Conservation (phyloP, 495 filamentous ascomycete genomes). For the Podospora pseudocomata region DNA sequence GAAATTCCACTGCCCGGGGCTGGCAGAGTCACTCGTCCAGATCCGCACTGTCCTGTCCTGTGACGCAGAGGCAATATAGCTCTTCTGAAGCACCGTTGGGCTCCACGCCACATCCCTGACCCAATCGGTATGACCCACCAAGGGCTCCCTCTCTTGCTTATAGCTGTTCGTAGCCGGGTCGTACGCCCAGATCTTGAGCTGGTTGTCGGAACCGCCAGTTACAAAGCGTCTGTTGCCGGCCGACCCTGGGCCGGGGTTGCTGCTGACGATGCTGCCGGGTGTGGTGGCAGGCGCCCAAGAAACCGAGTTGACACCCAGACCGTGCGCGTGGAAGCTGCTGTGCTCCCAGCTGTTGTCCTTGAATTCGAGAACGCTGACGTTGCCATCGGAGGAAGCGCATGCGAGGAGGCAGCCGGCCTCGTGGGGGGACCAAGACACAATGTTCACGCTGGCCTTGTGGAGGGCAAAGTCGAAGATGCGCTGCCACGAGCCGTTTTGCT, state of each 20-base stretch:
- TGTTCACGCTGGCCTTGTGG: slow-evolving; percentile 93
- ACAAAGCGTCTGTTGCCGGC: slow-evolving; percentile 72
- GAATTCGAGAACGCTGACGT: slow-evolving; percentile 90
- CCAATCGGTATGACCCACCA: slow-evolving; percentile 88
- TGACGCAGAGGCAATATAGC: slow-evolving; percentile 90
- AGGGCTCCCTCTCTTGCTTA: slow-evolving; percentile 53
- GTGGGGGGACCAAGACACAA: slow-evolving; percentile 94
- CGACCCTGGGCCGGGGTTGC: slow-evolving; percentile 56
- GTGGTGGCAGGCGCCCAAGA: slow-evolving; percentile 85
- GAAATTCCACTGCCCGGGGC: slow-evolving; percentile 67
- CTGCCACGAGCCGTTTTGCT: slow-evolving; percentile 70
- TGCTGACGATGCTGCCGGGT: slow-evolving; percentile 75
- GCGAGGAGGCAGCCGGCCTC: slow-evolving; percentile 92
- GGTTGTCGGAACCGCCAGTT: slow-evolving; percentile 88
- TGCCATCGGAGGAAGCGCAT: slow-evolving; percentile 89
- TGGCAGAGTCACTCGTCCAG: slow-evolving; percentile 74
- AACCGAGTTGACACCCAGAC: slow-evolving; percentile 88
- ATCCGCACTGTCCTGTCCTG: slow-evolving; percentile 97
- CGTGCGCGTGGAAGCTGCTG: slow-evolving; percentile 86
- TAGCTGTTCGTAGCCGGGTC: slow-evolving; percentile 48
- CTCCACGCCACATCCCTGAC: slow-evolving; percentile 97
- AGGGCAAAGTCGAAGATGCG: slow-evolving; percentile 85
- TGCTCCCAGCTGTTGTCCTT: slow-evolving; percentile 87
- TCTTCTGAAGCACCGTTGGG: slow-evolving; percentile 87
- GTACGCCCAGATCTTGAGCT: slow-evolving; percentile 81